Evolutionary conservation across 2,329 filamentous ascomycete species (phyloP).

Genomic region (Pseudovirgaria hyperparasitica): DNA sequence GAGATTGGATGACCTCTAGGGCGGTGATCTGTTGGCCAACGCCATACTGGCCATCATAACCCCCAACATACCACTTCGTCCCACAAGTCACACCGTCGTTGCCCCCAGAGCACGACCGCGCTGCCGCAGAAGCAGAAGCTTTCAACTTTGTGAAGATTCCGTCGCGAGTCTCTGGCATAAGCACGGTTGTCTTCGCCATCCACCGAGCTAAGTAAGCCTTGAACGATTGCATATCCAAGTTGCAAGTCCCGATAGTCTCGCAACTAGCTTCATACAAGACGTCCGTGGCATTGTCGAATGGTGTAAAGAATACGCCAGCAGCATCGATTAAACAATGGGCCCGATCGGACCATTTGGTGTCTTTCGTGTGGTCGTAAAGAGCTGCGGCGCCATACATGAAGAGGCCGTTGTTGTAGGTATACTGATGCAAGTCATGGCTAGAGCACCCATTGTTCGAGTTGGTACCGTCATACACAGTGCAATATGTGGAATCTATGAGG

Average conservation of each 20-base stretch:
- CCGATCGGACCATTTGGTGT: conserved; percentile 51
- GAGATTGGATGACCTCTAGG: conserved; percentile 20
- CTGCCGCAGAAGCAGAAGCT: conserved; percentile 20
- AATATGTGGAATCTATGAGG: conserved; percentile 31
- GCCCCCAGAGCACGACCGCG: conserved; percentile 18
- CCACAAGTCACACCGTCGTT: conserved; percentile 19
- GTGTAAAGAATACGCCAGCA: conserved; percentile 41
- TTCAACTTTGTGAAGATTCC: conserved; percentile 15
- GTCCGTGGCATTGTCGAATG: conserved; percentile 32
- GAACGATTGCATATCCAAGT: conserved; percentile 56
- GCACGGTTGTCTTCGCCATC: conserved; percentile 24
- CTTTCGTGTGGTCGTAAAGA: too few species aligned
- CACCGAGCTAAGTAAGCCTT: conserved; percentile 58
- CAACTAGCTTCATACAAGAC: conserved; percentile 57
- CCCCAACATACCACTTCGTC: conserved; percentile 21
- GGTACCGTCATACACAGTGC: conserved; percentile 37
- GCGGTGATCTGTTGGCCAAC: conserved; percentile 22
- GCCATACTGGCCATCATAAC: conserved; percentile 18
- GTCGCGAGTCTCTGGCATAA: conserved; percentile 17
- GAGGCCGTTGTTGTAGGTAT: conserved; percentile 39
- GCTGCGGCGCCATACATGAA: conserved; percentile 39
- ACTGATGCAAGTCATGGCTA: conserved; percentile 34
- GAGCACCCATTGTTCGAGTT: conserved; percentile 33
- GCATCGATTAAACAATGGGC: conserved; percentile 45
- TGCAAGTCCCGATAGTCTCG: conserved; percentile 47